Base-by-base conservation (phyloP, 2,329 filamentous ascomycete species). In the Fusarium oxysporum region DNA sequence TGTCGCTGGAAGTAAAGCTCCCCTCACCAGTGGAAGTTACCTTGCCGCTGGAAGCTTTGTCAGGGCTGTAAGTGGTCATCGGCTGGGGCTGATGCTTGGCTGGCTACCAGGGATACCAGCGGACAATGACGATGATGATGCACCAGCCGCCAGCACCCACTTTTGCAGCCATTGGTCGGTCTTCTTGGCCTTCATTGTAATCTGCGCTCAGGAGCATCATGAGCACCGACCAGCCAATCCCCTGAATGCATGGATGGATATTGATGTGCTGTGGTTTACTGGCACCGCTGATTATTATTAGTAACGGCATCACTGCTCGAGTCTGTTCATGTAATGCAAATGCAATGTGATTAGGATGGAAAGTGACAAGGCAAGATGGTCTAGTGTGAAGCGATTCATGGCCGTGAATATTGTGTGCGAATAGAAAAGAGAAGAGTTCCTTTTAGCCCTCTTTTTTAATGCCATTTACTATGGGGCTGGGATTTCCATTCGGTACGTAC, bases 221-320 rank as follows among this genome's bases (percentile, higher is more conserved):
- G 61, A 72, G 70, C 70, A 72, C 58, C 67, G 56, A 67, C 70
- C 71, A 73, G 66, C 66, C 66, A 73, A 68, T 73, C 66, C 70
- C 70, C 71, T 73, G 66, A 60, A 73, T 67, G 66, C 57, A 73
- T 73, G 66, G 57, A 58, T 61, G 50, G 41, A 37, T 40, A 43
- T 68, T 73, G 57, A 73, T 71, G 23, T n/a, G 50, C 19, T 54
- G 50, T 19, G 23, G 33, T 19, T 63, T 73, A 54, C 53, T 55
- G 62, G 28, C 35, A 62, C 62, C 50, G 44, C 32, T 65, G 44
- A 25, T 57, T 71, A 56, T 71, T 71, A 63, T 63, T 73, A 51
- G 54, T 45, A 60, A 37, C 19, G 54, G 55, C 48, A 62, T 71
- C 68, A 54, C 28, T 63, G 40, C 48, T 60, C 38, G 30, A 71